phyloP scores from a whole-genome alignment of 2,329 filamentous ascomycete genomes.

The Fusarium nanum region DNA sequence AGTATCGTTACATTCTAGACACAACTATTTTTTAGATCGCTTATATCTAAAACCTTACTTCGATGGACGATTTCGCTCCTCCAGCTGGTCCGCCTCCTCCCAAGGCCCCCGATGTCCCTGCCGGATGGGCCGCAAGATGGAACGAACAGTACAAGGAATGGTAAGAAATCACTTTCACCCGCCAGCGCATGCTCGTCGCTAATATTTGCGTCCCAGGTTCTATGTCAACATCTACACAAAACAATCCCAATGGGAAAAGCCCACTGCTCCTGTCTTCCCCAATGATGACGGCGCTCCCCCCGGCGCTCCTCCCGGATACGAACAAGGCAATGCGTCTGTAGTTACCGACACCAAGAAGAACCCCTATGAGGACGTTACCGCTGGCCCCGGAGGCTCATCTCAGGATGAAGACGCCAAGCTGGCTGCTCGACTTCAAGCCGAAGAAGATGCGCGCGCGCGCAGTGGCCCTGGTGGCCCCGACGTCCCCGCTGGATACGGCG shows the following conservation, averaged over 20 bases:
- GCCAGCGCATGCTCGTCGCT: conserved; percentile 11
- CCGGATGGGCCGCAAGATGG: conserved; percentile 85
- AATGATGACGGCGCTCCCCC: conserved; percentile 57
- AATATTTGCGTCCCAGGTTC: conserved; percentile 68
- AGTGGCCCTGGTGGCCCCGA: conserved; percentile 46
- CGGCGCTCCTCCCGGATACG: conserved; percentile 77
- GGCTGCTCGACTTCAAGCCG: conserved; percentile 82
- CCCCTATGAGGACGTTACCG: conserved; percentile 68
- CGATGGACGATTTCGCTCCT: conserved; percentile 66
- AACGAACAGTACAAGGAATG: conserved; percentile 92
- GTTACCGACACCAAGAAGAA: conserved; percentile 73
- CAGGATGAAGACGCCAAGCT: conserved; percentile 76
- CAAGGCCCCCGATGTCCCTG: conserved; percentile 69
- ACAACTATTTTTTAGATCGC: background rate
- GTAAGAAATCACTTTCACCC: conserved; percentile 54
- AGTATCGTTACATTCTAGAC: background rate
- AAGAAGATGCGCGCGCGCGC: conserved; percentile 76
- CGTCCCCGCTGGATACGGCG: conserved; percentile 51
- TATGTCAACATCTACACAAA: conserved; percentile 92
- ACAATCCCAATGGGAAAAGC: conserved; percentile 89
- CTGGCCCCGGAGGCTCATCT: conserved; percentile 50
- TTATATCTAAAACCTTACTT: conserved; percentile 7
- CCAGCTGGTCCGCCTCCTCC: conserved; percentile 68
- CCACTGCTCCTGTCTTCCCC: conserved; percentile 74
- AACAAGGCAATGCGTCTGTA: conserved; percentile 55